Base-by-base conservation (phyloP, 2,329 filamentous ascomycete genomes). In the Phaeosphaeria sp. region DNA sequence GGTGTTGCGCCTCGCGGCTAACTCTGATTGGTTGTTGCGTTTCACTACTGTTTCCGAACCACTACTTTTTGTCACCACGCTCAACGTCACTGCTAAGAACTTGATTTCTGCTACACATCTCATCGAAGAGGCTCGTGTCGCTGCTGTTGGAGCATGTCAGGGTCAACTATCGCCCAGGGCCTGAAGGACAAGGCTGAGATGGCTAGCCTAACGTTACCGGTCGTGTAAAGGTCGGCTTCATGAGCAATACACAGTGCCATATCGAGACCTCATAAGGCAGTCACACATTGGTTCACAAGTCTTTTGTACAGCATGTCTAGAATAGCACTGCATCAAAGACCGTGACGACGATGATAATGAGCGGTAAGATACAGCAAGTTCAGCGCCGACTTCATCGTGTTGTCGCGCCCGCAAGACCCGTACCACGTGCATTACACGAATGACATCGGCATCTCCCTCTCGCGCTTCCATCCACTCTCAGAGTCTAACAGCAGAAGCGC, bases 61-160 rank as follows among this genome's bases (percentile, higher is more conserved):
- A 27, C 21, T 11, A 47, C 46, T 30, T 50, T 30, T 49, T 58
- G 58, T 55, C 39, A 25, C 23, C 33, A 72, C 65, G 62, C 39
- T 25, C 18, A 33, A 23, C n/a, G 23, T 41, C 23, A n/a, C 43
- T 25, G 77, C 17, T 11, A 48, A 41, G 88, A 87, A 89, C 44
- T 46, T 86, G 87, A 83, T 90, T 93, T 94, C 15, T 44, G 42
- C 42, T 93, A 22, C 23, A n/a, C 17, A 47, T 11, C n/a, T 22
- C 46, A 41, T 21, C 10, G n/a, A 25, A 9, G 20, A 30, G 18
- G 25, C 21, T 25, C 25, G 18, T 30, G 15, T 50, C 30, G 22
- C 30, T 23, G 20, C 22, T 22, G 22, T 23, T 15, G 2, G 20
- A 30, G 22, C 20, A 22, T 22, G 7, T 17, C 25, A 18, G 10